Evolutionary conservation across 192 early-diverging fungal species (phyloP).

Genomic region (Polychytrium aggregatum): DNA sequence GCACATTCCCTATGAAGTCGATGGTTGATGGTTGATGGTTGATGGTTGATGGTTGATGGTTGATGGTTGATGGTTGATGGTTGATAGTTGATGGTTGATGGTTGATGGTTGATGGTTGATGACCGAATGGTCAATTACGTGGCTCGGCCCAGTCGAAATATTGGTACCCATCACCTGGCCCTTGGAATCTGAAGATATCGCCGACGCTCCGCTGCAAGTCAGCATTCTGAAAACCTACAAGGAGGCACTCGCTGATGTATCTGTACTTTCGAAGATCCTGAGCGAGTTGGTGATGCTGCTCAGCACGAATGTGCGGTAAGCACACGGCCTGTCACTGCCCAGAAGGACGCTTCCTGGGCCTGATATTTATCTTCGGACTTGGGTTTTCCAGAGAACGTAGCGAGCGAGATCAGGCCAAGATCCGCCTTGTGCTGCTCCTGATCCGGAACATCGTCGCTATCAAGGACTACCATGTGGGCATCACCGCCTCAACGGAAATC

Average conservation of each 20-base stretch:
- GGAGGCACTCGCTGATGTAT: constrained; percentile 44
- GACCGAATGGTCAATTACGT: too few relatives aligned
- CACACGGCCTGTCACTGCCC: background rate
- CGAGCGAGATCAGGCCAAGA: constrained; percentile 42
- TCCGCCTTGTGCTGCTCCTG: constrained; percentile 60
- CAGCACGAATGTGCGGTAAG: constrained; percentile 27
- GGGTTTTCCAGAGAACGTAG: constrained; percentile 33
- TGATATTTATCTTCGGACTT: background rate
- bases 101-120: too few relatives aligned
- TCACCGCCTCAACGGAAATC: constrained; percentile 38
- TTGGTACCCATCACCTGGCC: constrained; percentile 87
- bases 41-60: too few relatives aligned
- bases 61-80: too few relatives aligned
- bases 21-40: too few relatives aligned
- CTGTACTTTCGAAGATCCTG: constrained; percentile 40
- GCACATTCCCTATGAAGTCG: too few relatives aligned
- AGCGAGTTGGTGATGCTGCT: constrained; percentile 37
- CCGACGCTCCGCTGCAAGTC: constrained; percentile 21
- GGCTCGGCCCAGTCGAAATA: constrained; percentile 69
- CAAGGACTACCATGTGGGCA: constrained; percentile 51
- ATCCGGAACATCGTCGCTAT: constrained; percentile 76
- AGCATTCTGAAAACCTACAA: constrained; percentile 62
- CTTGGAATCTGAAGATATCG: constrained; percentile 39
- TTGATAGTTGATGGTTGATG: too few relatives aligned
- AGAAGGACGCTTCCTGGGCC: background rate